Percentiles rank a stretch among this genome's conserved stretches.
Evolutionary conservation across 805 yeast species (phyloP).

Genomic region (Lipomyces japonicus): DNA sequence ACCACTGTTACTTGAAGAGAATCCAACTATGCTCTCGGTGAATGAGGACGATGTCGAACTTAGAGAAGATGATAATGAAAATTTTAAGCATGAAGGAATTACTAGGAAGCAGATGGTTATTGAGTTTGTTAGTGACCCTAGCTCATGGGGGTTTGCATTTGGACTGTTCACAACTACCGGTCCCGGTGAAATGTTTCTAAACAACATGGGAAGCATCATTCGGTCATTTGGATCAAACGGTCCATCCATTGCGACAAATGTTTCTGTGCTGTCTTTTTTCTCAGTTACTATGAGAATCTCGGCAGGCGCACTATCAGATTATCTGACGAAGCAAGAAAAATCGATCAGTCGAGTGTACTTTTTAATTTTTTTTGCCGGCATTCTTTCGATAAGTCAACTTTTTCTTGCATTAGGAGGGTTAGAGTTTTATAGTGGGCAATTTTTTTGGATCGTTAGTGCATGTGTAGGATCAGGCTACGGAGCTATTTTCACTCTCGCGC

Average conservation of each 20-base stretch:
- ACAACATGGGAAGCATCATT: slow-evolving; percentile 76
- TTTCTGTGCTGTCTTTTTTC: slow-evolving; percentile 56
- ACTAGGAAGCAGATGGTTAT: slow-evolving; percentile 33
- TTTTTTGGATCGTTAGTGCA: slow-evolving; percentile 41
- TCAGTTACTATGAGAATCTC: slow-evolving; percentile 68
- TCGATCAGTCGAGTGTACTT: slow-evolving; percentile 34
- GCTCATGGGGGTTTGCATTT: slow-evolving; percentile 60
- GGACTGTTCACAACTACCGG: slow-evolving; percentile 71
- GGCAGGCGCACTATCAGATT: slow-evolving; percentile 68
- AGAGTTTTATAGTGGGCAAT: slow-evolving; percentile 22
- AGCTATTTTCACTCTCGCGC: slow-evolving; percentile 77
- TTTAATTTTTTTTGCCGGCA: slow-evolving; percentile 38
- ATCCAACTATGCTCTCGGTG: background rate
- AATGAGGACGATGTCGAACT: slow-evolving; percentile 30
- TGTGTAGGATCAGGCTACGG: slow-evolving; percentile 74
- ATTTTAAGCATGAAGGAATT: slow-evolving; percentile 30
- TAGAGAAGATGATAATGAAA: slow-evolving; percentile 27
- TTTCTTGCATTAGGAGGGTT: slow-evolving; percentile 24
- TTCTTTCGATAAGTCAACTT: slow-evolving; percentile 32
- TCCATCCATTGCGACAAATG: slow-evolving; percentile 39
- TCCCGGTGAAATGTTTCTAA: slow-evolving; percentile 78
- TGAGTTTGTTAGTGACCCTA: slow-evolving; percentile 47
- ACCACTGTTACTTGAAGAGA: slow-evolving; percentile 4
- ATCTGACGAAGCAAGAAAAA: slow-evolving; percentile 38
- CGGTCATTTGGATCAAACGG: slow-evolving; percentile 38